A percentile compares a stretch with the other conserved stretches of the same genome.
Conservation (phyloP, 23 red algal species). For the Gracilariopsis chorda region DNA sequence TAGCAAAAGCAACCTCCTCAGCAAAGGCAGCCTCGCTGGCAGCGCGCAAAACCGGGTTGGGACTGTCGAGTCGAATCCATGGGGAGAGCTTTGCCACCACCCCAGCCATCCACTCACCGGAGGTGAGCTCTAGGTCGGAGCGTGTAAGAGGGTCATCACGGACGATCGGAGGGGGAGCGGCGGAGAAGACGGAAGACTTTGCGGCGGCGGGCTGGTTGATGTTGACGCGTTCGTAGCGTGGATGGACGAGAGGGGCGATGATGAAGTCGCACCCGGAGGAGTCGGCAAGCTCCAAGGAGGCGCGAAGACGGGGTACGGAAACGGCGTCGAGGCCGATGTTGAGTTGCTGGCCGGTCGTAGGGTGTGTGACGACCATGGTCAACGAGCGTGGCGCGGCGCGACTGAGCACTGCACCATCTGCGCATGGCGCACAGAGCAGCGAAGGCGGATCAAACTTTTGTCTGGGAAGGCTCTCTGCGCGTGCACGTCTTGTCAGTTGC, state of each 20-base stretch:
- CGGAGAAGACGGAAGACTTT: conserved; percentile 5
- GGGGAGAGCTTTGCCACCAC: conserved; percentile 82
- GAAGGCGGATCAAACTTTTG: no score
- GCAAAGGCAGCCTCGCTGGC: conserved; percentile 62
- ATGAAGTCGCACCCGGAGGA: conserved; percentile 73
- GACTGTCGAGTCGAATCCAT: conserved; percentile 62
- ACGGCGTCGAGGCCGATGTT: conserved; percentile 71
- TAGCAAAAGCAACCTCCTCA: conserved; percentile 73
- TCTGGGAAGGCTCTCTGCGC: no score
- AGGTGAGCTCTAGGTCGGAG: conserved; percentile 81
- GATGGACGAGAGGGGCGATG: conserved; percentile 71
- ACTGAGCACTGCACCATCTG: no score
- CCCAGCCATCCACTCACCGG: conserved; percentile 68
- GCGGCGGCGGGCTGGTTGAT: neutral
- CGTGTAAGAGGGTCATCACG: conserved; percentile 76
- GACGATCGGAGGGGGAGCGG: conserved; percentile 32
- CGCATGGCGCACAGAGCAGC: neutral
- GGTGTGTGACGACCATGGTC: conserved; percentile 81
- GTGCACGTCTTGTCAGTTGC: no score
- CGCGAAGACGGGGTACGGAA: conserved; percentile 62
- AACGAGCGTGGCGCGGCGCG: neutral
- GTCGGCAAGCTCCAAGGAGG: conserved; percentile 53
- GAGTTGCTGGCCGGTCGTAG: conserved; percentile 76
- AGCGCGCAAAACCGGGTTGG: conserved; percentile 28
- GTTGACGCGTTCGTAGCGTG: conserved; percentile 65